Percentiles rank a stretch among this genome's conserved stretches.
These are phyloP conservation scores for Naegleria fowleri DNA, from an alignment of 208 protist genomes.

Conservation along the genomic window DNA sequence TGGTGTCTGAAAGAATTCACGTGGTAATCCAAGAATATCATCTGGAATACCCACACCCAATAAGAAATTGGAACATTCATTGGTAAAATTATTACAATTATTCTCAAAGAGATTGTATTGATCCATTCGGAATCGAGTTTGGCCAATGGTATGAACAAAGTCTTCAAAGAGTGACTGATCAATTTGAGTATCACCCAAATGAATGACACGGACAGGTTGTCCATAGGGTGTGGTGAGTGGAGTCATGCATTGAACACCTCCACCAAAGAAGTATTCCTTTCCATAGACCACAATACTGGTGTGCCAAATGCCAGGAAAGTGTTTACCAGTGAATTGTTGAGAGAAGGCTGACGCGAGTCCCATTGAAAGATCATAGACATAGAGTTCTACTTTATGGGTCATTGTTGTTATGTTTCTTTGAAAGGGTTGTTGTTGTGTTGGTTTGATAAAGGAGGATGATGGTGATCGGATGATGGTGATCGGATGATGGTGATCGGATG, in stretches of 20 bases:
- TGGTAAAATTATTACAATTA: slow-evolving; percentile 89
- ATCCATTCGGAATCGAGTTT: slow-evolving; percentile 46
- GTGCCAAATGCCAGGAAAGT: slow-evolving; percentile 85
- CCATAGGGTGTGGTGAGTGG: slow-evolving; percentile 72
- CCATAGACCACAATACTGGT: slow-evolving; percentile 80
- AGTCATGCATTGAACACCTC: slow-evolving; percentile 63
- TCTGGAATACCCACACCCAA: slow-evolving; percentile 50
- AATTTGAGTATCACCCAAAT: slow-evolving; percentile 48
- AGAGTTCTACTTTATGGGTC: slow-evolving; percentile 58
- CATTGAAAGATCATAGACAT: slow-evolving; percentile 83
- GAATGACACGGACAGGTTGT: slow-evolving; percentile 54
- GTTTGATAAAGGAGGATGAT: too few species aligned
- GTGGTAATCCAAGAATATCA: slow-evolving; percentile 68
- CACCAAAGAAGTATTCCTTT: slow-evolving; percentile 82
- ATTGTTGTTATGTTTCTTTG: slow-evolving; percentile 14
- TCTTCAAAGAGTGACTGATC: slow-evolving; percentile 41
- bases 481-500: too few species aligned
- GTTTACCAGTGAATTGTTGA: slow-evolving; percentile 63
- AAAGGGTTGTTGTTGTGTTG: too few species aligned
- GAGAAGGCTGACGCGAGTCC: slow-evolving; percentile 72
- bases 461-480: too few species aligned
- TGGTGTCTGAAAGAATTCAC: slow-evolving; percentile 61
- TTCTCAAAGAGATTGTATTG: slow-evolving; percentile 71
- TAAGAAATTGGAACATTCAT: slow-evolving; percentile 66
- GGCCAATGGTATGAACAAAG: slow-evolving; percentile 13